phyloP scores from a whole-genome alignment of 495 filamentous ascomycete species.

The Aspergillus incahuasiensis region DNA sequence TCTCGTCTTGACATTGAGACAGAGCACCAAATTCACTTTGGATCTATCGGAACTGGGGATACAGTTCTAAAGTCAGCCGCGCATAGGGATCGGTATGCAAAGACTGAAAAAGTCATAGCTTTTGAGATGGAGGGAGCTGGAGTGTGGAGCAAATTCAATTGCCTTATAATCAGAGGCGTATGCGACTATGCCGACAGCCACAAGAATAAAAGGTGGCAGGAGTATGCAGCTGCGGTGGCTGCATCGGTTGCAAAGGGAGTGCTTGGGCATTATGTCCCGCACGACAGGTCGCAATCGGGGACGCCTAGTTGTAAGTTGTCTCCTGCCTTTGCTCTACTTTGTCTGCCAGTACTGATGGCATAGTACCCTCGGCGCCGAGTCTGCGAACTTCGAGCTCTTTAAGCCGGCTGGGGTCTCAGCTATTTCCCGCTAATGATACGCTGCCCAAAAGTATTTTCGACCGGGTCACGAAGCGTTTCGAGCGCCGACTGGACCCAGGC shows the following conservation, averaged over 20 bases:
- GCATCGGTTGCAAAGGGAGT: constrained; percentile 17
- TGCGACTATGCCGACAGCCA: constrained; percentile 42
- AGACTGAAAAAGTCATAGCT: constrained; percentile 11
- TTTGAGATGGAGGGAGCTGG: constrained; percentile 38
- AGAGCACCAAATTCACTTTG: constrained; percentile 18
- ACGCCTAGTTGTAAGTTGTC: background rate
- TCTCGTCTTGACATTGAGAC: background rate
- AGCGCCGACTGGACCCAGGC: background rate
- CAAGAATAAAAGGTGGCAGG: constrained; percentile 40
- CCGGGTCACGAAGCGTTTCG: background rate
- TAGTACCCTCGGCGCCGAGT: background rate
- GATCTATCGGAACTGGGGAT: constrained; percentile 25
- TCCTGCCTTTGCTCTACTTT: background rate
- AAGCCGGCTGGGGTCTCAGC: background rate
- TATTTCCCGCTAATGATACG: background rate
- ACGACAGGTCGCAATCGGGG: background rate
- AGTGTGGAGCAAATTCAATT: constrained; percentile 21
- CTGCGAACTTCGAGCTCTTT: background rate
- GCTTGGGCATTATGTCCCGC: background rate
- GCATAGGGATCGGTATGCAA: constrained; percentile 22
- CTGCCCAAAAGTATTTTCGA: background rate
- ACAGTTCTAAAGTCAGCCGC: constrained; percentile 28
- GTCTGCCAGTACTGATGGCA: background rate
- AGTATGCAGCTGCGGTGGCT: constrained; percentile 32
- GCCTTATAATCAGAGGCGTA: constrained; percentile 36